These are phyloP conservation scores for Fomitopsis serialis DNA, from an alignment of 768 basidiomycete species.

Conservation along the genomic window DNA sequence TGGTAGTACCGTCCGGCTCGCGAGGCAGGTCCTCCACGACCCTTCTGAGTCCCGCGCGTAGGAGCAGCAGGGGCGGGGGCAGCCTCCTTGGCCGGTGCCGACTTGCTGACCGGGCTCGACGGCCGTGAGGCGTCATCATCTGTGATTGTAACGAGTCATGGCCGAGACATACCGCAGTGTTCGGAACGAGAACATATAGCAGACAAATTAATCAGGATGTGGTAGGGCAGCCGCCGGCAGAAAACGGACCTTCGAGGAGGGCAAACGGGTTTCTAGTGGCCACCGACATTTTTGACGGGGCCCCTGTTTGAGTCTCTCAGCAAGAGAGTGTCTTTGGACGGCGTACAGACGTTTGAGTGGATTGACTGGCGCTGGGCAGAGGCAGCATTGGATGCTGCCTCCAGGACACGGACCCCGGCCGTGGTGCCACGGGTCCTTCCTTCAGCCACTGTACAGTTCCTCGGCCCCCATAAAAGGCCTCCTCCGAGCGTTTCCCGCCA, in stretches of 20 bases:
- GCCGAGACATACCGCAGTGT: neutral
- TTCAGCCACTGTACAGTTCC: slow-evolving; percentile 32
- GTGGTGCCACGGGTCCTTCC: slow-evolving; percentile 15
- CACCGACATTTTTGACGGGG: slow-evolving; percentile 85
- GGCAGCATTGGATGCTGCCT: slow-evolving; percentile 8
- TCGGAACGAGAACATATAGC: neutral
- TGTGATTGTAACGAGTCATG: neutral
- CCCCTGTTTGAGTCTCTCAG: slow-evolving; percentile 37
- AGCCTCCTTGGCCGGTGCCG: slow-evolving; percentile 24
- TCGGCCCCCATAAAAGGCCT: slow-evolving; percentile 21
- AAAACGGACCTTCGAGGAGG: slow-evolving; percentile 65
- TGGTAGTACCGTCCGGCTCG: slow-evolving; percentile 67
- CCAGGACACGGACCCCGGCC: slow-evolving; percentile 13
- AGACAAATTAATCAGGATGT: neutral
- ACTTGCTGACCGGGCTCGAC: slow-evolving; percentile 28
- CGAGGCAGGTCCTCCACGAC: slow-evolving; percentile 52
- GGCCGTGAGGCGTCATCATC: slow-evolving; percentile 44
- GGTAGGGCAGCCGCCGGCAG: neutral
- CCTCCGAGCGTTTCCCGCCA: slow-evolving; percentile 1
- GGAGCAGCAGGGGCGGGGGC: slow-evolving; percentile 28
- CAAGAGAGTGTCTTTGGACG: slow-evolving; percentile 18
- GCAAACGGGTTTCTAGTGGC: slow-evolving; percentile 85
- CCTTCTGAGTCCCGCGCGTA: slow-evolving; percentile 37
- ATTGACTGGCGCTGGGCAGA: slow-evolving; percentile 13
- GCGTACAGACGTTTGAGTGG: slow-evolving; percentile 12